A percentile compares a stretch with the other conserved stretches of the same genome.
Evolutionary conservation across 371 early-diverging fungal genomes (phyloP).

Genomic region (Chytridium lagenaria): DNA sequence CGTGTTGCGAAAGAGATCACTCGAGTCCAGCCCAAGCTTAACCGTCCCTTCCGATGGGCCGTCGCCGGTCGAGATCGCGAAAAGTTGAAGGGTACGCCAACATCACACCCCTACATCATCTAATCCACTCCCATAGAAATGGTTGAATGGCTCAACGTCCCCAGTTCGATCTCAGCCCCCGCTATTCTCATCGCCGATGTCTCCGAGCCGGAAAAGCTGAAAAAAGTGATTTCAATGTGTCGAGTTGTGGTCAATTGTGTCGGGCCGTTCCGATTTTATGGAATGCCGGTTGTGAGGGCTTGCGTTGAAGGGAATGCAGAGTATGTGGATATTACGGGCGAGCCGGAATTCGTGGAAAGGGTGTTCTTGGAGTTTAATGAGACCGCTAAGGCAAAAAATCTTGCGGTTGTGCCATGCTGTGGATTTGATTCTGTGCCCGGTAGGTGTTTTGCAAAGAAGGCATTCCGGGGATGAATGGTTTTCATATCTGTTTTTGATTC

Average conservation of each 20-base stretch:
- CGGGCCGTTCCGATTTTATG: conserved; percentile 85
- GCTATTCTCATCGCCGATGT: conserved; percentile 69
- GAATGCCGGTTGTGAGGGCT: conserved; percentile 80
- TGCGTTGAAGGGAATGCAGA: conserved; percentile 78
- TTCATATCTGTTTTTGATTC: no score
- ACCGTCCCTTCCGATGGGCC: conserved; percentile 61
- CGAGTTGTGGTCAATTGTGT: conserved; percentile 82
- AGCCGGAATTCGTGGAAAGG: conserved; percentile 65
- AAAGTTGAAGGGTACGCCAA: conserved; percentile 56
- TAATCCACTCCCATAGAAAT: conserved; percentile 32
- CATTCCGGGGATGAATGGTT: no score
- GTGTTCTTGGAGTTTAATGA: conserved; percentile 69
- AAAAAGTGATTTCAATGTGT: conserved; percentile 61
- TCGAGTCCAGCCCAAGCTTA: conserved; percentile 36
- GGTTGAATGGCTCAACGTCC: conserved; percentile 26
- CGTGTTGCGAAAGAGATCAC: conserved; percentile 57
- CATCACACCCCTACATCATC: conserved; percentile 31
- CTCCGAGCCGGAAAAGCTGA: conserved; percentile 52
- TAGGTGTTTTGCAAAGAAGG: no score
- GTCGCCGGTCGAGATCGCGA: conserved; percentile 68
- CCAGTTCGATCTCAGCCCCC: conserved; percentile 44
- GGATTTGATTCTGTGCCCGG: conserved; percentile 85
- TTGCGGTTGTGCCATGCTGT: conserved; percentile 81
- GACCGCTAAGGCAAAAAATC: conserved; percentile 64
- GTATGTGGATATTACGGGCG: conserved; percentile 84